Base-by-base conservation (phyloP, 495 filamentous ascomycete genomes). In the Penicillium steckii region DNA sequence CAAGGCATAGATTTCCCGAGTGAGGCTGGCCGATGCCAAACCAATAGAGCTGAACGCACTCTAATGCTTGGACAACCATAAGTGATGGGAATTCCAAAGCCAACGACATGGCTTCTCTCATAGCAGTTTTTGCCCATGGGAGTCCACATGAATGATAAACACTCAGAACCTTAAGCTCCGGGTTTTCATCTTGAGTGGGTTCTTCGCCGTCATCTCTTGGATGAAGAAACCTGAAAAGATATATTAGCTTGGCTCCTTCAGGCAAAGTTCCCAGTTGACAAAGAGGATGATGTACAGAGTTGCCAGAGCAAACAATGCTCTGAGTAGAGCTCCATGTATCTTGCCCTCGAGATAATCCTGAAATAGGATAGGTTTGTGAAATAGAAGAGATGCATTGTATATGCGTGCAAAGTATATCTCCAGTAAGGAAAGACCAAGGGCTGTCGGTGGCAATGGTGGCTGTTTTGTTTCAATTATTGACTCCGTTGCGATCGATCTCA, bases 361-460 rank as follows among this genome's bases (percentile, higher is more conserved):
- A 37, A 48, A 48, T 22, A 48, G 29, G 24, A 38, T 21, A 23
- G 29, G 30, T 18, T 48, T 48, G 15, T 44, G 26, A 23, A 51
- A 51, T 6, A 51, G 17, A 8, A 51, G 21, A 44, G 48, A 38
- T 10, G 48, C 48, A 35, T 51, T 51, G 18, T 51, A 51, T 8
- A 51, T 25, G 24, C 40, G 48, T 9, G 35, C 4, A 44, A 51
- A 51, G 38, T 51, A 51, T 22, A 51, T 22, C 10, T 51, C 48
- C 12, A 51, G 21, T 15, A 48, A 25, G 9, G 45, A 35, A 10
- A 48, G 45, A 22, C 45, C 45, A 22, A 48, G 18, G 3, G 45
- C 45, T 24, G 7, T 10, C 12, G 45, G 45, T 23, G 45, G 45
- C 18, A 48, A 25, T 3, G 45, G 29, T 13, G 30, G 45, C 21